Conservation (phyloP, 2,329 filamentous ascomycete species). For the Kalmusia sp. region DNA sequence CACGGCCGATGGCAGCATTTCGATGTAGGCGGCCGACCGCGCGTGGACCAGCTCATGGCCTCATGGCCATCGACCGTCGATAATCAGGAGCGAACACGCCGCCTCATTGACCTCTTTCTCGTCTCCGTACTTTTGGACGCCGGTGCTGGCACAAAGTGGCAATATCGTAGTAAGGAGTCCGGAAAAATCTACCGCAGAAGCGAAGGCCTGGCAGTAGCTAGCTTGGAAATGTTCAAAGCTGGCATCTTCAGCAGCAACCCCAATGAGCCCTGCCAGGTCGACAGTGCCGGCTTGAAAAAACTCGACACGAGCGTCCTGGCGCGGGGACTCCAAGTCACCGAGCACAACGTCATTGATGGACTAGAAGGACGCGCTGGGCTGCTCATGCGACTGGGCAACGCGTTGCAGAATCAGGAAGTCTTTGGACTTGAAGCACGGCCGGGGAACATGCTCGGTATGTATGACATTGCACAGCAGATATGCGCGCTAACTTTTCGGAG, state of each 20-base stretch:
- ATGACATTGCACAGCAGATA: constrained; percentile 14
- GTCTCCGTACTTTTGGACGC: constrained; percentile 85
- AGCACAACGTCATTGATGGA: constrained; percentile 81
- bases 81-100: constrained; percentile 74
- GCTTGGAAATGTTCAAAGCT: constrained; percentile 90
- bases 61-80: constrained; percentile 75
- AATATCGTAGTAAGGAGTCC: constrained; percentile 90
- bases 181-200: constrained; percentile 83
- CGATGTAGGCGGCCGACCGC: constrained; percentile 77
- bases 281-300: constrained; percentile 77
- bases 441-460: constrained; percentile 87
- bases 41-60: constrained; percentile 73
- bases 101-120: constrained; percentile 79
- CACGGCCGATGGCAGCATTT: constrained; percentile 89
- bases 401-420: constrained; percentile 79
- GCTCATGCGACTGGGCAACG: constrained; percentile 75
- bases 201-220: constrained; percentile 82
- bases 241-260: constrained; percentile 87
- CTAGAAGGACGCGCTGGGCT: constrained; percentile 84
- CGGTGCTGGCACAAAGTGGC: constrained; percentile 89
- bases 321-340: constrained; percentile 82
- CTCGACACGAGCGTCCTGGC: constrained; percentile 78
- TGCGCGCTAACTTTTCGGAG: constrained; percentile 54
- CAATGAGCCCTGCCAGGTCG: constrained; percentile 85
- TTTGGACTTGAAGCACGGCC: constrained; percentile 86